phyloP scores from a whole-genome alignment of 495 filamentous ascomycete genomes.

The Mytilinidion resinicola region DNA sequence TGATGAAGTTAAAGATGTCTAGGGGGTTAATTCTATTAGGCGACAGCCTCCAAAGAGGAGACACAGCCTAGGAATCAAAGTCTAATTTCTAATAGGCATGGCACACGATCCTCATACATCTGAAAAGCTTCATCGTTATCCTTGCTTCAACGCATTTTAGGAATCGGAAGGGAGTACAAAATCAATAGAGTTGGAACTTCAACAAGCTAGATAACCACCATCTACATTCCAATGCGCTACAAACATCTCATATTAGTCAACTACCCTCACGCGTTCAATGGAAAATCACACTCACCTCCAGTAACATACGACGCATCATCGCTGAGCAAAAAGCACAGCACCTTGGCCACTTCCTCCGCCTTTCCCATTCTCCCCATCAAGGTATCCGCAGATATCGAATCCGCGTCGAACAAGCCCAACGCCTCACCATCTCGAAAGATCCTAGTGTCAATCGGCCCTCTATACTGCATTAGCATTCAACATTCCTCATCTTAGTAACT shows the following conservation, averaged over 20 bases:
- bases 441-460: neutral
- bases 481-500: no score
- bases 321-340: constrained; percentile 17
- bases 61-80: no score
- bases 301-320: constrained; percentile 22
- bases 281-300: constrained; percentile 11
- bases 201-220: neutral
- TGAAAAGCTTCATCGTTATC: no score
- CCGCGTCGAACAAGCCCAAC: neutral
- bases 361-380: constrained; percentile 18
- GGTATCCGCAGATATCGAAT: neutral
- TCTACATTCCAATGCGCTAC: constrained; percentile 4
- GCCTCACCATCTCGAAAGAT: constrained; percentile 2
- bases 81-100: no score
- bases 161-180: no score
- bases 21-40: no score
- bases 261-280: no score
- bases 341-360: constrained; percentile 18
- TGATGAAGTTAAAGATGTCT: no score
- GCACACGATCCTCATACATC: no score
- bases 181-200: no score
- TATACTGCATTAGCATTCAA: neutral
- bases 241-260: neutral
- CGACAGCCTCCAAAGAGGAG: no score
- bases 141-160: no score